These are phyloP conservation scores for Buddleja alternifolia DNA, from an alignment of 257 asterid genomes.

Conservation along the genomic window DNA sequence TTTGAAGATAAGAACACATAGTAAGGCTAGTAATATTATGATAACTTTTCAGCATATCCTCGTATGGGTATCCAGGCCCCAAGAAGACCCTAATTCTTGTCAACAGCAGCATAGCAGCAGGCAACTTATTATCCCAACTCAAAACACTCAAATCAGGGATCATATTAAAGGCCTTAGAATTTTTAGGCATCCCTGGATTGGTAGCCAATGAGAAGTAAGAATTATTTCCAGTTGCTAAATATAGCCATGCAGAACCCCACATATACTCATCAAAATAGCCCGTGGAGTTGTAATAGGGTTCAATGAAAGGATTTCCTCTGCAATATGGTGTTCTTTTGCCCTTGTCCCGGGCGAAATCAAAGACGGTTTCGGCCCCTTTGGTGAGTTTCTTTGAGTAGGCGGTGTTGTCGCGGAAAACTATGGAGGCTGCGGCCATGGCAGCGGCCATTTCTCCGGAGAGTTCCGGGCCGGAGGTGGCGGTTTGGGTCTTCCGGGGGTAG, in stretches of 20 bases:
- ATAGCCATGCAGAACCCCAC: constrained; percentile 89
- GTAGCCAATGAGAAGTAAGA: constrained; percentile 65
- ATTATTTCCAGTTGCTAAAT: constrained; percentile 77
- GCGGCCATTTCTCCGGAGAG: constrained; percentile 88
- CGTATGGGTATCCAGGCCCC: constrained; percentile 90
- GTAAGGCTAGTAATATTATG: constrained; percentile 69
- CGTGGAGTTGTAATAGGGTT: constrained; percentile 76
- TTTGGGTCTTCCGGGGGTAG: constrained; percentile 58
- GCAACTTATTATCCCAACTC: constrained; percentile 92
- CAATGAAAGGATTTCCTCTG: constrained; percentile 58
- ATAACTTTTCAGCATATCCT: constrained; percentile 68
- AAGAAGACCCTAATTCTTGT: constrained; percentile 66
- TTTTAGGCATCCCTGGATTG: constrained; percentile 34
- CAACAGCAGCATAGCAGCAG: constrained; percentile 81
- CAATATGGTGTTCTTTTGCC: constrained; percentile 47
- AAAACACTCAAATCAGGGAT: constrained; percentile 64
- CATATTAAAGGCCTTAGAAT: constrained; percentile 46
- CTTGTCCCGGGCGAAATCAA: constrained; percentile 54
- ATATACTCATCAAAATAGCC: constrained; percentile 72
- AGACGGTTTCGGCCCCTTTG: constrained; percentile 59
- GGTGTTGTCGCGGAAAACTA: constrained; percentile 63
- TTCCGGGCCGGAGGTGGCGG: constrained; percentile 60
- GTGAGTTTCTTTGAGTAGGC: constrained; percentile 57
- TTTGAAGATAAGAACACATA: constrained; percentile 79
- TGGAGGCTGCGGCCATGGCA: constrained; percentile 88